Evolutionary conservation across 2,329 filamentous ascomycete species (phyloP).

Genomic region (Didymella glomerata): DNA sequence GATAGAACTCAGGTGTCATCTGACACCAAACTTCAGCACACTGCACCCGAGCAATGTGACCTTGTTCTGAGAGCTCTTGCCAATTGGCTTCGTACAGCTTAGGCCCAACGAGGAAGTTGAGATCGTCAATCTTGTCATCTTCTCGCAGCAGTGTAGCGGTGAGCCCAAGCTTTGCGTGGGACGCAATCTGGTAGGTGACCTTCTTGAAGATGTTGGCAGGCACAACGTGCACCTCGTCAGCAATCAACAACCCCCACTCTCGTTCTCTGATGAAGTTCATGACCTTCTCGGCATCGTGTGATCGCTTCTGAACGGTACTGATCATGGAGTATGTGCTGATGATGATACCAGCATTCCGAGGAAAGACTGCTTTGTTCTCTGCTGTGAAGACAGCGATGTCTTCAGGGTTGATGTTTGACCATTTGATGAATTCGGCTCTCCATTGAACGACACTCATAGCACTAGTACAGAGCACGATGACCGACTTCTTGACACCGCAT

Average conservation of each 20-base stretch:
- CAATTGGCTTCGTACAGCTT: conserved; percentile 99
- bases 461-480: conserved; percentile 94
- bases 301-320: conserved; percentile 85
- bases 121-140: conserved; percentile 96
- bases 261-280: conserved; percentile 90
- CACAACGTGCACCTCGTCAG: conserved; percentile 98
- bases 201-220: conserved; percentile 96
- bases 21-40: conserved; percentile 99
- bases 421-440: conserved; percentile 95
- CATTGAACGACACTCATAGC: conserved; percentile 98
- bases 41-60: conserved; percentile 95
- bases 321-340: conserved; percentile 99
- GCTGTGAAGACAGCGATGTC: conserved; percentile 96
- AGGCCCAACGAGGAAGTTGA: conserved; percentile 96
- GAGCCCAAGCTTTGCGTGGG: conserved; percentile 92
- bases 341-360: conserved; percentile 91
- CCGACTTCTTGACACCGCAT: conserved; percentile 96
- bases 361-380: conserved; percentile 86
- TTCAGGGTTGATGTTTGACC: conserved; percentile 96
- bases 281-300: conserved; percentile 94
- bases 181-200: conserved; percentile 91
- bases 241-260: conserved; percentile 97
- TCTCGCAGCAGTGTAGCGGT: conserved; percentile 94
- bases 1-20: conserved; percentile 98
- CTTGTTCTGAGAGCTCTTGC: conserved; percentile 97